Evolutionary conservation across 2,329 filamentous ascomycete species (phyloP), one percentile per base, ranked within the genome.

Genomic region (Calcarisporium arbuscula): DNA sequence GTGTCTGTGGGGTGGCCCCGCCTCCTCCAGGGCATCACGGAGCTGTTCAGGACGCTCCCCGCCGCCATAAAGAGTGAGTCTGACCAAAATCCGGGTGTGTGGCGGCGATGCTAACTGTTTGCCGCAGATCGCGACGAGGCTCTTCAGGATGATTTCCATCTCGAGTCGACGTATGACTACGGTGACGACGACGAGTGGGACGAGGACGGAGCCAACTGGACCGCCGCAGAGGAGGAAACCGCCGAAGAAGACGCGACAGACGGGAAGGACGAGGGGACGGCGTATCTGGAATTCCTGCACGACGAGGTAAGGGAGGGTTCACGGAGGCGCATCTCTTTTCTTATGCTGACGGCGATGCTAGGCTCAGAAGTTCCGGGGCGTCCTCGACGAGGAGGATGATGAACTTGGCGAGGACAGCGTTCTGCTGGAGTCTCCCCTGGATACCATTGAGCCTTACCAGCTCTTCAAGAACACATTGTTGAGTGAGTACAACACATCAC

Each of bases 1-100:
- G 85, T 98, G 19, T 88, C 94, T 46, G 85, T 88, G 46, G 92
- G 92, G 35, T 98, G 92, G 92, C 90, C 90, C 8, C 77, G 92
- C 51, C 68, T 98, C 47, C 74, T 98, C 28, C 85, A 71, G 54
- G 92, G 92, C 23, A 83, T 95, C 36, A 90, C 92, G 7, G 76
- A 85, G 41, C 72, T 98, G 25, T 98, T 98, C 77, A 85, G 88
- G 55, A 90, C 89, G 6, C 69, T 98, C 32, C 92, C 92, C 25
- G 74, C 78, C 16, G 92, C 92, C 3, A 67, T 94, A 53, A 90
- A 89, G 66, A 89, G 82, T 86, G 64, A 61, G 77, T 65, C 14
- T 14, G 5, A 11, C 11, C n/a, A 11, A 4, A n/a, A 15, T 8
- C 6, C 16, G 12, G 5, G 5, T n/a, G n/a, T 17, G 14, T 8